These are phyloP conservation scores for Carpinus viminea DNA, from an alignment of 306 rosid species.

Conservation along the genomic window DNA sequence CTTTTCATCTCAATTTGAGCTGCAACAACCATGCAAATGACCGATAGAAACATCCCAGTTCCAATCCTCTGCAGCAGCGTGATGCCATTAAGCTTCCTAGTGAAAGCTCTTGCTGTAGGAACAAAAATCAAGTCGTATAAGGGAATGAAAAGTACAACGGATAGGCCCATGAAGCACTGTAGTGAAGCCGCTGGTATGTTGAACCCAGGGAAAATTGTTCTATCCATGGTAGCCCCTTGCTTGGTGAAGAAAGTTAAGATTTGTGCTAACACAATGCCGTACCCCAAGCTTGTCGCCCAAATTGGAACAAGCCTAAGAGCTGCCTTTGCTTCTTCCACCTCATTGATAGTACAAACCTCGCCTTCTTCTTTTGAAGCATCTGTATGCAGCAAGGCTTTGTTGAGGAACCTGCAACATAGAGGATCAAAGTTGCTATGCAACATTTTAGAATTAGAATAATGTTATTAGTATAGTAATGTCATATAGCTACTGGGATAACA, in stretches of 20 bases:
- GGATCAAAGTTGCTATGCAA: neutral
- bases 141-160: slow-evolving; percentile 21
- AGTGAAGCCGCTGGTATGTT: slow-evolving; percentile 19
- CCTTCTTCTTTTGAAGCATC: slow-evolving; percentile 20
- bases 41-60: slow-evolving; percentile 52
- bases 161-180: slow-evolving; percentile 1
- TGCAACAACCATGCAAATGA: slow-evolving; percentile 43
- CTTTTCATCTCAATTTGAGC: slow-evolving; percentile 60
- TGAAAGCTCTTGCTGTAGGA: too few relatives aligned
- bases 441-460: too few relatives aligned
- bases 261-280: slow-evolving; percentile 41
- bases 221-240: slow-evolving; percentile 35
- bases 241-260: slow-evolving; percentile 29
- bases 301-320: slow-evolving; percentile 44
- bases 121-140: slow-evolving; percentile 27
- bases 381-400: slow-evolving; percentile 33
- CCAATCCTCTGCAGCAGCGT: slow-evolving; percentile 33
- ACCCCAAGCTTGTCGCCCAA: slow-evolving; percentile 37
- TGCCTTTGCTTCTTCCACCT: slow-evolving; percentile 52
- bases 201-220: too few relatives aligned
- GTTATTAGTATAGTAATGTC: too few relatives aligned
- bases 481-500: too few relatives aligned
- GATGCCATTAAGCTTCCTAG: slow-evolving; percentile 20
- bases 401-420: slow-evolving; percentile 31
- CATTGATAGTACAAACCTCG: slow-evolving; percentile 20